Evolutionary conservation across 1,139 yeast genomes (phyloP), one percentile per base, ranked within the genome.

Genomic region (Hansenula lynferdii): DNA sequence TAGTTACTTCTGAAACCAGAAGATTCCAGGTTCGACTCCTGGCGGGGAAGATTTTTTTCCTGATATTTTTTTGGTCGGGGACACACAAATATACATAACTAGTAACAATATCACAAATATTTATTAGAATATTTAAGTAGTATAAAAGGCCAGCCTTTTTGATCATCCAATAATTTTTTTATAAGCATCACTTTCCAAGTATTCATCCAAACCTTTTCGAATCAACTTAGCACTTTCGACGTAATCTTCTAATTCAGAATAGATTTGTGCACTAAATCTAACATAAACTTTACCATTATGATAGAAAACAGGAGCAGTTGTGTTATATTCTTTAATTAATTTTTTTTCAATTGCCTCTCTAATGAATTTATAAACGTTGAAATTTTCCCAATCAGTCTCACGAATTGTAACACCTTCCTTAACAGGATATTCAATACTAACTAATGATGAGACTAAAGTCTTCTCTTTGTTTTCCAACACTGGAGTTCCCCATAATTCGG

Each of bases 21-120:
- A 80, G 89, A 80, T 80, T 81, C 87, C 86, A 81, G 90, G 89
- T 82, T 82, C 89, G 86, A 82, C 82, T 81, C 89, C 89, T 81
- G 87, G 87, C 82, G 89, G 86, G 89, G 89, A 81, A 80, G 89
- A 72, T 70, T 63, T 47, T 56, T 61, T 69, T 71, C 6, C n/a
- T n/a, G n/a, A n/a, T n/a, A n/a, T n/a, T n/a, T n/a, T n/a, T n/a
- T n/a, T n/a, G n/a, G n/a, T n/a, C n/a, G n/a, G n/a, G n/a, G n/a
- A n/a, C n/a, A 10, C 11, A 9, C 25, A 23, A 10, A 7, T 9
- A 12, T 7, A 7, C 8, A 10, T 6, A 23, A 10, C n/a, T 10
- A 8, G 11, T 23, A 23, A 23, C 8, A 23, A n/a, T 8, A 12
- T 23, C 6, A 5, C 8, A 23, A 10, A 23, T 20, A 20, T 20